Evolutionary conservation across 352 stramenopile species (phyloP), one percentile per base, ranked within the genome.

Genomic region (Phytophthora vignae): DNA sequence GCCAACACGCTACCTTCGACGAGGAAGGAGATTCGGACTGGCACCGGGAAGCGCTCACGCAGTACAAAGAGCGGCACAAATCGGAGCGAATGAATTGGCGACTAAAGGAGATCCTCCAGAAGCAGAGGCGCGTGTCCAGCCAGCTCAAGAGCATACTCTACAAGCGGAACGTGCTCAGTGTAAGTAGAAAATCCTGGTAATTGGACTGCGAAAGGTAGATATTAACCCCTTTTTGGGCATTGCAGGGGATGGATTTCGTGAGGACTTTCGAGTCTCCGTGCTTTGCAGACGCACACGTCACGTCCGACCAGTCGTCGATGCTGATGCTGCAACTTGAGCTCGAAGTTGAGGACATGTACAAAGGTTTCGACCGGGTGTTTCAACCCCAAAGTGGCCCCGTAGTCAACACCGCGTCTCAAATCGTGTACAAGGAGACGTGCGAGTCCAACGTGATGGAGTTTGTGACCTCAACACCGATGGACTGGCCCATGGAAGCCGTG

Each of bases 291-390:
- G 21, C 19, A 1, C 17, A 25, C 9, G 64, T 64, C 10, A 46
- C n/a, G 14, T 8, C 55, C n/a, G 14, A 50, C 25, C 14, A 55
- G 3, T 22, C 40, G 1, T 14, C 10, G 4, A 1, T 55, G 17
- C 33, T 74, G 11, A 68, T 75, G 60, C 22, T 64, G n/a, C 54
- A 63, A 56, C 60, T 78, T 6, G 66, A 77, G 21, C 40, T 66
- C 4, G 40, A 62, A 57, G 69, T 78, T 36, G 42, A 56, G 0
- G 15, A 31, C 3, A 7, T 57, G 0, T 78, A 78, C 17, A 66
- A 60, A 8, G 54, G 66, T 36, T 64, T 73, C 2, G 15, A 60
- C 3, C 17, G 31, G 31, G 19, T 71, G 2, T 77, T 55, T 50
- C 55, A 25, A n/a, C 71, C 66, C 4, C 27, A 44, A 14, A 2